Evolutionary conservation across 1,139 yeast species (phyloP).

Genomic region (Kluyveromyces marxianus): DNA sequence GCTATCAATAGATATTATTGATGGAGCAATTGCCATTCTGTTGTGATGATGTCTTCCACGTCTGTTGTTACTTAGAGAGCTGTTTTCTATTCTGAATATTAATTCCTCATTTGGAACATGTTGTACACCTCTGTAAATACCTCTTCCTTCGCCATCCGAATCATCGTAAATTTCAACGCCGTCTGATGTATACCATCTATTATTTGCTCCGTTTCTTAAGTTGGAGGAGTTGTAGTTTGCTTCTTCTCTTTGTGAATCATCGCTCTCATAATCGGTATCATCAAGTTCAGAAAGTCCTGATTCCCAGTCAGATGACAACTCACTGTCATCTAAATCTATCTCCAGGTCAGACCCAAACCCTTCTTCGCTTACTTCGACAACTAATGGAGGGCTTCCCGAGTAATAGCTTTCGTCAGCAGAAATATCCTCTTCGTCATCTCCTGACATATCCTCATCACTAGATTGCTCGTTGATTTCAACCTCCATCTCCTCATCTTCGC

Average conservation of each 20-base stretch:
- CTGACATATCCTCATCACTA: slow-evolving; percentile 23
- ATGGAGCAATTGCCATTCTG: slow-evolving; percentile 18
- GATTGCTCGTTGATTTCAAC: slow-evolving; percentile 31
- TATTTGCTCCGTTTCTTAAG: slow-evolving; percentile 12
- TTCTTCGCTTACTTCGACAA: slow-evolving; percentile 33
- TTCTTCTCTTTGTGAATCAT: slow-evolving; percentile 12
- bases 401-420: slow-evolving; percentile 12
- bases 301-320: slow-evolving; percentile 32
- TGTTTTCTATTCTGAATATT: slow-evolving; percentile 22
- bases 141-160: slow-evolving; percentile 27
- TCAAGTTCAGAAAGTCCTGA: slow-evolving; percentile 29
- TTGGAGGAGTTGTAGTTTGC: slow-evolving; percentile 11
- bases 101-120: slow-evolving; percentile 27
- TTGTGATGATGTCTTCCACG: slow-evolving; percentile 14
- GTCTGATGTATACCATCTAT: slow-evolving; percentile 26
- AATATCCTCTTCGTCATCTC: slow-evolving; percentile 11
- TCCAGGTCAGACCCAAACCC: slow-evolving; percentile 29
- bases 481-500: slow-evolving; percentile 20
- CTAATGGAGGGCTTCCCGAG: slow-evolving; percentile 8
- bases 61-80: slow-evolving; percentile 16
- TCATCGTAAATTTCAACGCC: slow-evolving; percentile 28
- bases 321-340: slow-evolving; percentile 32
- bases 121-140: slow-evolving; percentile 29
- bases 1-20: slow-evolving; percentile 24
- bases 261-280: slow-evolving; percentile 19